Percentiles rank a stretch among this genome's conserved stretches.
These are phyloP conservation scores for Starmerella kuoi DNA, from an alignment of 805 yeast genomes.

Conservation along the genomic window DNA sequence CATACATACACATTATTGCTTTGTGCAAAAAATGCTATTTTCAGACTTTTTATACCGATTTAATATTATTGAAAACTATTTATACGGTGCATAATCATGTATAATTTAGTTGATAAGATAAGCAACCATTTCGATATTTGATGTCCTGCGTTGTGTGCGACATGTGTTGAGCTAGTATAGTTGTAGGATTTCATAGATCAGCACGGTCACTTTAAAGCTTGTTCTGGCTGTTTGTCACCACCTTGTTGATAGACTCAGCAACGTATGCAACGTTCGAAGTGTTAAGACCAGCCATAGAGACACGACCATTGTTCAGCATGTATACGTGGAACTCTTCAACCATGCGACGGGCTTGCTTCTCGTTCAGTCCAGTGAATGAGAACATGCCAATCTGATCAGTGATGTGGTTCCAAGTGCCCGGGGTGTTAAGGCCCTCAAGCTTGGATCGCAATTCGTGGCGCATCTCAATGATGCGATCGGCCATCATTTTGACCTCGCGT, in stretches of 20 bases:
- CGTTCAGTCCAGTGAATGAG: constrained; percentile 76
- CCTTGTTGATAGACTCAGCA: constrained; percentile 32
- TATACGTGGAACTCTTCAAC: constrained; percentile 66
- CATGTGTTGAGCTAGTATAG: too few species aligned
- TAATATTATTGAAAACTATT: too few species aligned
- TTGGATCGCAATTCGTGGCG: constrained; percentile 52
- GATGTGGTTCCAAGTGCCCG: constrained; percentile 89
- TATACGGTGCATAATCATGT: too few species aligned
- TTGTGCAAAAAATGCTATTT: too few species aligned
- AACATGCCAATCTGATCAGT: constrained; percentile 91
- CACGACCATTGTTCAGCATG: constrained; percentile 81
- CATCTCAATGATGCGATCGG: constrained; percentile 70
- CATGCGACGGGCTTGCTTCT: constrained; percentile 64
- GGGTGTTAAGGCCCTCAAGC: constrained; percentile 55
- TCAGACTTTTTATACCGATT: too few species aligned
- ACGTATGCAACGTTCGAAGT: constrained; percentile 55
- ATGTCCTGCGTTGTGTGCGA: too few species aligned
- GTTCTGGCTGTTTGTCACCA: constrained; percentile 19
- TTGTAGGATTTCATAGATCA: too few species aligned
- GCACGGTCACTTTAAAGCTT: too few species aligned
- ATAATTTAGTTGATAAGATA: too few species aligned
- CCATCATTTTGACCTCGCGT: constrained; percentile 73
- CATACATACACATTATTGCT: too few species aligned
- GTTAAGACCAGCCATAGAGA: constrained; percentile 82
- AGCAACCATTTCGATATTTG: too few species aligned